Base-by-base conservation (phyloP, 768 basidiomycete species). In the Russula vinacea region DNA sequence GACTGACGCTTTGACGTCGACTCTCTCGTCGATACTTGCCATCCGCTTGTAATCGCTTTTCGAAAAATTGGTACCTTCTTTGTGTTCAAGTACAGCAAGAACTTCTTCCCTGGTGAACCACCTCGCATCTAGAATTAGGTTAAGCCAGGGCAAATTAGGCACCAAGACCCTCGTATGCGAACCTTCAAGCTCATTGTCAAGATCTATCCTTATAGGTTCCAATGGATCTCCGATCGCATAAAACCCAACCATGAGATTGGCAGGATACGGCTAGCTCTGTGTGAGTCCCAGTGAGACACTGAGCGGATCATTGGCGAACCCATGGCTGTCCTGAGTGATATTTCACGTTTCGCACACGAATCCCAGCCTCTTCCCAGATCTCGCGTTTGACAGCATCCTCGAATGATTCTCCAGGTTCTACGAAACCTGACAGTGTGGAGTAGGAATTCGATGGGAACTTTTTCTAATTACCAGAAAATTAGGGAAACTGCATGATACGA, bases 101-200 rank as follows among this genome's bases (percentile, higher is more conserved):
- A 98, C 79, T 69, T 93, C 86, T 19, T 83, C 82, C 4, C 90
- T 85, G 13, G 87, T 86, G 75, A 86, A 97, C 92, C 92, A 99
- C 52, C 82, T 83, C 1, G 94, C 94, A 71, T 98, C 94, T 94
- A 70, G 33, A 8, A 55, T 56, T 32, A 56, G 37, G 32, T 22
- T 54, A 32, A 57, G 55, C 52, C 49, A 44, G 33, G 19, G 26
- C 49, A 39, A 10, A 24, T 24, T 24, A 51, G 47, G 33, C 24
- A 59, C 32, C 8, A 35, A 37, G 1, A 14, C 17, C 44, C 17
- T 62, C 35, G 35, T 35, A n/a, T 40, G 9, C 47, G 19, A 65
- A 90, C 94, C 92, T 71, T 87, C 87, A n/a, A 99, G 83, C 77
- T 99, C 96, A 69, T 96, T 96, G 72, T 98, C 96, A 2, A 99